A percentile compares a stretch with the other conserved stretches of the same genome.
Evolutionary conservation across 2,329 filamentous ascomycete genomes (phyloP).

Genomic region (Penicillium hesseltinei): DNA sequence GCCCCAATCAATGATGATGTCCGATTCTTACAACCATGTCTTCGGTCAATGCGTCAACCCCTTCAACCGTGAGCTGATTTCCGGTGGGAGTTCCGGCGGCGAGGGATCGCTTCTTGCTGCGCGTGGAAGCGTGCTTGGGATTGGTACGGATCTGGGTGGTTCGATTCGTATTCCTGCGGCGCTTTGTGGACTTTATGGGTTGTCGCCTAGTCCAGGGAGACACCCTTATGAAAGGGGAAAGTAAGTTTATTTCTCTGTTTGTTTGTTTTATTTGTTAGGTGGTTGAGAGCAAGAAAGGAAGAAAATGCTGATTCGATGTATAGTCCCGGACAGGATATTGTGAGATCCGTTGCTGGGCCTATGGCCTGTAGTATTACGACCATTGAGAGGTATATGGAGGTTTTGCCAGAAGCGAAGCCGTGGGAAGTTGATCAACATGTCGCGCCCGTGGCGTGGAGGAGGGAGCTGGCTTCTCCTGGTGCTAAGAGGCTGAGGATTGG

Average conservation of each 20-base stretch:
- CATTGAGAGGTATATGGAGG: conserved; percentile 35
- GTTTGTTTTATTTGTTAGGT: background rate
- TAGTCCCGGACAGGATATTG: conserved; percentile 29
- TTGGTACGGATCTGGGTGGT: conserved; percentile 55
- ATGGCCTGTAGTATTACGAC: conserved; percentile 27
- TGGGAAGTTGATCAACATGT: conserved; percentile 41
- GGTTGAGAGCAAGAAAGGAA: too few relatives aligned
- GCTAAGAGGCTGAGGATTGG: conserved; percentile 58
- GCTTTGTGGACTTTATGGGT: conserved; percentile 55
- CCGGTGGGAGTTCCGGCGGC: conserved; percentile 56
- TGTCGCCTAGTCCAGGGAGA: conserved; percentile 41
- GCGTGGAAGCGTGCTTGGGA: conserved; percentile 51
- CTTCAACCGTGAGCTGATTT: conserved; percentile 50
- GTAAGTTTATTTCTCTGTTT: conserved; percentile 28
- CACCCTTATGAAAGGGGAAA: conserved; percentile 38
- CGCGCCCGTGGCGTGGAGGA: conserved; percentile 39
- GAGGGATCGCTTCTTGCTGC: conserved; percentile 54
- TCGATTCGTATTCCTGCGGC: conserved; percentile 56
- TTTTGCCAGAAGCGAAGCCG: conserved; percentile 34
- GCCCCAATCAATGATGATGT: conserved; percentile 30
- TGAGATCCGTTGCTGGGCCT: conserved; percentile 30
- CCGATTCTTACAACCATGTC: conserved; percentile 40
- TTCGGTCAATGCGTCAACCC: conserved; percentile 56
- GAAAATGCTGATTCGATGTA: background rate
- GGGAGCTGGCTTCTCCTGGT: conserved; percentile 19